Evolutionary conservation across 805 yeast genomes (phyloP), one percentile per base, ranked within the genome.

Genomic region (Diddensiella transvaalensis): DNA sequence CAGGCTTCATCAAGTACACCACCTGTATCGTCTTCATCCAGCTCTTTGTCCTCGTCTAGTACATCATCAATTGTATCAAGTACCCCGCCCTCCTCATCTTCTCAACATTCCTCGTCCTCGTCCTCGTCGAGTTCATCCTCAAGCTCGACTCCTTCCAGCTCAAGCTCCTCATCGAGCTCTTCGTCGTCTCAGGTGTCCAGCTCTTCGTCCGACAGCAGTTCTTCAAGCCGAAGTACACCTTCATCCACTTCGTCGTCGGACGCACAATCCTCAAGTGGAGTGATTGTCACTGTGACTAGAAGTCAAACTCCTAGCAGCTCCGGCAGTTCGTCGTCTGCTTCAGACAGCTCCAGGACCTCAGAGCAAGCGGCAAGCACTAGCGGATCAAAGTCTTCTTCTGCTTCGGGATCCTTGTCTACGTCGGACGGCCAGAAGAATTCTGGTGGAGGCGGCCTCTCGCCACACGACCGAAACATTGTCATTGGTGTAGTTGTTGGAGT

Each of bases 401-500:
- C 60, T 8, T 21, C 61, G 4, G 54, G 62, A 4, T 38, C 62
- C 2, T 26, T 57, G 17, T 42, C 60, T 10, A 46, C 60, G 17
- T 43, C 30, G 18, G 22, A 42, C 35, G 24, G 48, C 13, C 23
- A 56, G 60, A 5, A 55, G 68, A 3, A 43, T 65, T 4, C 52
- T 55, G 1, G 53, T 60, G 13, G 60, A 4, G 58, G 65, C 2
- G 83, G 83, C 0, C 65, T 81, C 4, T 72, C 82, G 1, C 59
- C 69, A 13, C 73, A 75, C 44, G 65, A 76, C 50, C 72, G 77
- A 47, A 75, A 75, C 48, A 74, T 83, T 30, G 78, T 83, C 21
- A 74, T 82, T 45, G 89, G 89, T 35, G 81, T 82, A 50, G 83
- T 79, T 23, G 83, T 83, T 3, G 89, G 89, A 47, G 75, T 85